A percentile compares a stretch with the other conserved stretches of the same genome.
Conservation (phyloP, 345 rosid species). For the Arabis hirsuta region DNA sequence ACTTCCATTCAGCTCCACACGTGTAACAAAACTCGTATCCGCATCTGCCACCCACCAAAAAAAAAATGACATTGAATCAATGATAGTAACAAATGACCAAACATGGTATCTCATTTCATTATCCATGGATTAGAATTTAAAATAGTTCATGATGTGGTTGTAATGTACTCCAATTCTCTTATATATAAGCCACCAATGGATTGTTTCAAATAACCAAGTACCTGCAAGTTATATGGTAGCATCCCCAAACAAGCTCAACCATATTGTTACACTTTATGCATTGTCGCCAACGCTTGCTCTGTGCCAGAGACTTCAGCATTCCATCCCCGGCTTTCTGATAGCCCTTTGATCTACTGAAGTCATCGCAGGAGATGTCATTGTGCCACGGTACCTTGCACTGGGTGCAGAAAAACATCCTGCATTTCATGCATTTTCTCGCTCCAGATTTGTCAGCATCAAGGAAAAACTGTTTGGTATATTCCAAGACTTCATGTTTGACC, state of each 20-base stretch:
- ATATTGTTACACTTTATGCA: conserved; percentile 56
- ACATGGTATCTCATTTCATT: background rate
- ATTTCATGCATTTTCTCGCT: conserved; percentile 70
- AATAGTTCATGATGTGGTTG: background rate
- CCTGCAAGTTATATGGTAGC: conserved; percentile 69
- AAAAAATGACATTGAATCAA: background rate
- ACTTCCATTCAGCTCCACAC: conserved; percentile 64
- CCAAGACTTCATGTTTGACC: conserved; percentile 56
- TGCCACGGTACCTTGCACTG: conserved; percentile 92
- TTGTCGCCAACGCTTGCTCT: conserved; percentile 52
- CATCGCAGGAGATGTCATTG: conserved; percentile 48
- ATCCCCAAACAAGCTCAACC: conserved; percentile 59
- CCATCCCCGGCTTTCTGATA: conserved; percentile 52
- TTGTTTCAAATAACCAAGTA: background rate
- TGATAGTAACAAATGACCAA: conserved; percentile 10
- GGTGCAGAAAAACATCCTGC: conserved; percentile 58
- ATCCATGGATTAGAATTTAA: no score
- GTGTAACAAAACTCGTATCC: conserved; percentile 68
- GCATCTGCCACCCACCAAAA: conserved; percentile 43
- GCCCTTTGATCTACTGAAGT: conserved; percentile 53
- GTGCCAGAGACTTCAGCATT: conserved; percentile 56
- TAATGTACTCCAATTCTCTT: background rate
- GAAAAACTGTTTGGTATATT: conserved; percentile 44
- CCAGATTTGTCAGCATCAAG: conserved; percentile 41
- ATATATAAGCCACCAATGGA: no score